phyloP scores from a whole-genome alignment of 2,329 filamentous ascomycete species.

The Scopulariopsis brevicaulis region DNA sequence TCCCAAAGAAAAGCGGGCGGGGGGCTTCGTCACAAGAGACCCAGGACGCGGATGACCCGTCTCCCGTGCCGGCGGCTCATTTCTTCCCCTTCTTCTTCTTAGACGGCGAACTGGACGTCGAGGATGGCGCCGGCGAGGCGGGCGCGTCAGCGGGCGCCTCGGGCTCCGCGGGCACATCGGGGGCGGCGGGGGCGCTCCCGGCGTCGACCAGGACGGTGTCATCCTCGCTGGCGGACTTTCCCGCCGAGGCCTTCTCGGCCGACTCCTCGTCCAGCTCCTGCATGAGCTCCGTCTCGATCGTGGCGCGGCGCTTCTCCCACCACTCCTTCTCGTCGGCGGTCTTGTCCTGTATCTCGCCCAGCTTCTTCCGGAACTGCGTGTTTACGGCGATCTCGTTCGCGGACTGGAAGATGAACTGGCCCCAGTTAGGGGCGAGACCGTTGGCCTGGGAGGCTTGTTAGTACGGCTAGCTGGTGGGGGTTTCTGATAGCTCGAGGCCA shows the following conservation, averaged over 20 bases:
- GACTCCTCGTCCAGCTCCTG: constrained; percentile 65
- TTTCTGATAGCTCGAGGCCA: background rate
- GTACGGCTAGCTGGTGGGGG: background rate
- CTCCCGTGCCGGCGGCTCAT: background rate
- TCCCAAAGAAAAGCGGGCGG: background rate
- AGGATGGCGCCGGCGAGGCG: constrained; percentile 19
- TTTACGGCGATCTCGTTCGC: constrained; percentile 94
- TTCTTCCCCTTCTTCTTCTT: constrained; percentile 41
- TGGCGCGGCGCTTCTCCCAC: constrained; percentile 78
- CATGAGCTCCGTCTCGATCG: constrained; percentile 68
- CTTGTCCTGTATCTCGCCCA: constrained; percentile 65
- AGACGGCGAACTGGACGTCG: constrained; percentile 18
- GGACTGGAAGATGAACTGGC: constrained; percentile 90
- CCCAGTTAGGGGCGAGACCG: constrained; percentile 79
- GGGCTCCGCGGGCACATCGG: background rate
- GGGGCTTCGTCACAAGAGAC: background rate
- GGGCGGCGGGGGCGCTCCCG: constrained; percentile 9
- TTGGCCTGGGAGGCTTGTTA: constrained; percentile 57
- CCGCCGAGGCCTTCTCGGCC: constrained; percentile 21
- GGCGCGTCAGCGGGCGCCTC: background rate
- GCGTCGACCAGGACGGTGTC: constrained; percentile 63
- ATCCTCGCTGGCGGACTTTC: constrained; percentile 18
- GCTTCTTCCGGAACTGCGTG: constrained; percentile 58
- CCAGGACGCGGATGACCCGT: background rate
- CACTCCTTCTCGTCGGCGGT: constrained; percentile 68